These are phyloP conservation scores for Pisolithus orientalis DNA, from an alignment of 768 basidiomycete genomes.

Conservation along the genomic window DNA sequence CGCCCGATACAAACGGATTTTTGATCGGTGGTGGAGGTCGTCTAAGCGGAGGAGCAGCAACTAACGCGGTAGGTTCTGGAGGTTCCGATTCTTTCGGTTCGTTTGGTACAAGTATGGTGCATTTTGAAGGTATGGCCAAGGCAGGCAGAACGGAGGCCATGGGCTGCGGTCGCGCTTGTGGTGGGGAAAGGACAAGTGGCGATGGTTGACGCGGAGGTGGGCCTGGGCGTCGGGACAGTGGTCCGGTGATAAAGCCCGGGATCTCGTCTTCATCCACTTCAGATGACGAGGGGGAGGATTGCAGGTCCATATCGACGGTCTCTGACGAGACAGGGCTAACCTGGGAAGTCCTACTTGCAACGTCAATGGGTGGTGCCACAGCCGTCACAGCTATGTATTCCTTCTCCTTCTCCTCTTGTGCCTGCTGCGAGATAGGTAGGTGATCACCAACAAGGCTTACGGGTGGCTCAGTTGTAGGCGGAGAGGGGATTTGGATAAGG, in stretches of 20 bases:
- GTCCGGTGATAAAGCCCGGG: conserved; percentile 28
- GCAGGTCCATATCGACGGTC: conserved; percentile 29
- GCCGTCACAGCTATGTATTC: conserved; percentile 10
- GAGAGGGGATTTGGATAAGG: conserved; percentile 1
- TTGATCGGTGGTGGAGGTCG: conserved; percentile 16
- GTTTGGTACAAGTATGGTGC: conserved; percentile 5
- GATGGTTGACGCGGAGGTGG: conserved; percentile 13
- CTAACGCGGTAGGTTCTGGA: conserved; percentile 1
- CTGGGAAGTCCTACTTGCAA: conserved; percentile 23
- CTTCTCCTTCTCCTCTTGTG: conserved; percentile 16
- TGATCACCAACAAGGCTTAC: conserved; percentile 6
- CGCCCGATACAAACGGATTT: conserved; percentile 48
- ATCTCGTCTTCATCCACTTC: conserved; percentile 23
- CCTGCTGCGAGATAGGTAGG: conserved; percentile 11
- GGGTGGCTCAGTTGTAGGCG: conserved; percentile 4
- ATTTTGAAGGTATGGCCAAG: conserved; percentile 4
- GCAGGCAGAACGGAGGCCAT: conserved; percentile 9
- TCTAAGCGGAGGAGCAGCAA: not conserved
- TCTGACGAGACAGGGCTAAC: conserved; percentile 28
- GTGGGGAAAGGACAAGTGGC: conserved; percentile 19
- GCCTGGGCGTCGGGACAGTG: conserved; percentile 19
- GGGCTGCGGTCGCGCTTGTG: not conserved
- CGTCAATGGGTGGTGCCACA: conserved; percentile 17
- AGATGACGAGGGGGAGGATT: conserved; percentile 27
- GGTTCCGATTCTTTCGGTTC: not conserved